Base-by-base conservation (phyloP, 441 rosid species). In the Corymbia calophylla region DNA sequence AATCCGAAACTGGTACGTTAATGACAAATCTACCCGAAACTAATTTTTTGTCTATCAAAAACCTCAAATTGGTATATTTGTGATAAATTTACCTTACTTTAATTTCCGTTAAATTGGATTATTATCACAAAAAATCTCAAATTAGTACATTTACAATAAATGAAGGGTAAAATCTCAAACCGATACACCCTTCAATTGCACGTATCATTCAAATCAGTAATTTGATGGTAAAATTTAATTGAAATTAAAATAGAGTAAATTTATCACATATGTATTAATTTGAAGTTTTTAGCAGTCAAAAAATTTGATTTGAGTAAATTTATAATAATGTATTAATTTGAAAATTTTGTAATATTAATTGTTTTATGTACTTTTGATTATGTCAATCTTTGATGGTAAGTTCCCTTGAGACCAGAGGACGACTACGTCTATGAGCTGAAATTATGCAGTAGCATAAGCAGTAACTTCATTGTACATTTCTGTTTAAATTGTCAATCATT, bases 181-280 rank as follows among this genome's bases (percentile, higher is more conserved):
- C 0, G 4, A 1, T 55, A 55, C 1, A 54, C 1, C 5, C 1
- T 3, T 23, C 0, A 55, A 55, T 1, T 55, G 13, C 1, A 55
- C 2, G 10, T 55, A 4, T 55, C 0, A 55, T 55, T 0, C 21
- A 55, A 55, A 18, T 55, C 2, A 55, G 2, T 0, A 55, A 55
- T 55, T 19, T 55, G 4, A 19, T 55, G 0, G 1, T 54, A 54
- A 54, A 55, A 19, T 19, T 19, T 55, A 55, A 55, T 8, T 18
- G 0, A 55, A 55, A 55, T 3, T 55, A 55, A 19, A 55, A 17
- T 1, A 18, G 19, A 54, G 12, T 54, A 54, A 54, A 54, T 54
- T 54, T 54, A 0, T 54, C 0, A 54, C 0, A 54, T 54, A 8
- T 54, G 18, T 17, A 54, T 6, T 0, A 17, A 0, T 54, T 54